Base-by-base conservation (phyloP, 371 early-diverging fungal genomes). In the Ordospora pajunii region DNA sequence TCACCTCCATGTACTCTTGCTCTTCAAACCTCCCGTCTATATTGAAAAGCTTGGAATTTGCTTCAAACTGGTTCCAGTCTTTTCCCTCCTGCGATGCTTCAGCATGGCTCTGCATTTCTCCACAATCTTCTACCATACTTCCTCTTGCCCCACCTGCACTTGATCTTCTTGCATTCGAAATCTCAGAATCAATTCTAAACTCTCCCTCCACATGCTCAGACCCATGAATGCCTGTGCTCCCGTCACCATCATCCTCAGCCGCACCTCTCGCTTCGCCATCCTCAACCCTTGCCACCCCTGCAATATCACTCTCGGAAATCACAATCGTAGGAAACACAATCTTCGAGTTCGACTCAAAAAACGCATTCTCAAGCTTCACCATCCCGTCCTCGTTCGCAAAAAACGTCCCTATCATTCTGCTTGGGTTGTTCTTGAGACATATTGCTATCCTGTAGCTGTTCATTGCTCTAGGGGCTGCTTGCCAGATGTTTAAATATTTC, bases 1-100 rank as follows among this genome's bases (percentile, higher is more conserved):
- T 83, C 19, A 86, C 88, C 0, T 95, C 94, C 0, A 96, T 96
- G 82, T 97, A 97, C 1, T 93, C 77, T 53, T 92, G 91, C 76
- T 95, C 96, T 76, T 95, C 87, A 85, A 91, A 97, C 80, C 92
- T 92, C 0, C 94, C 91, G 25, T 87, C 91, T 65, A 97, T 87
- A 0, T 96, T 96, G 88, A 96, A 96, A 50, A 92, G 85, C 73
- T 87, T 84, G 80, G 93, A 92, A 80, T 96, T 96, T 2, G 87
- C 91, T n/a, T 90, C 91, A 88, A 97, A 97, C 83, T 97, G 97
- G 86, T 97, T 94, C 97, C 97, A 97, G 23, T 86, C 72, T 40
- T 67, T 71, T 19, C 25, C 54, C 42, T 49, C 72, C 22, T 66
- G 22, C 45, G 0, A 4, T 25, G 40, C 54, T 40, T 21, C 54